Evolutionary conservation across 352 stramenopile species (phyloP), one percentile per base, ranked within the genome.

Genomic region (Phytophthora macrochlamydospora): DNA sequence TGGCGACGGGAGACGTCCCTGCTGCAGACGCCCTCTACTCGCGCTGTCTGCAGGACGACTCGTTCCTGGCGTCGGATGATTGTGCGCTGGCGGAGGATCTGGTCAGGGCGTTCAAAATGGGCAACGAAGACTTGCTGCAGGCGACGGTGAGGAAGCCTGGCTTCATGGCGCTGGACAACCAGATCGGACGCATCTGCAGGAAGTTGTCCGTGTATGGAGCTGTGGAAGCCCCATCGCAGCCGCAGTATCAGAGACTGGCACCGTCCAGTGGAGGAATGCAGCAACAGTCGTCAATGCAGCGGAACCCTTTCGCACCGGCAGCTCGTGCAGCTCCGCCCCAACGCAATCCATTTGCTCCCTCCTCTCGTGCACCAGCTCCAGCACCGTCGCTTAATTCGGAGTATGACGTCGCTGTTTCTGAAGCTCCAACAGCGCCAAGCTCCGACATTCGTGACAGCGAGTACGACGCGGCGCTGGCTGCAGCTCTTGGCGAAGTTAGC

Each of bases 91-190:
- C 76, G 0, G 87, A 94, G 56, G 87, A 94, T 49, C 72, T 94
- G 9, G 85, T 94, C 42, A 80, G 83, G 13, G 81, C 84, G 7
- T 92, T 87, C 63, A 93, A 94, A 71, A 75, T 84, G 51, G 83
- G 85, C 54, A 90, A 92, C 67, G 84, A 92, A 52, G 83, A 90
- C 24, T 56, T 91, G 7, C 57, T 94, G 52, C 83, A 93, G 68
- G 62, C 76, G 28, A 90, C 84, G 13, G 78, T 94, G 44, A 81
- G 83, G 48, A 94, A 93, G 57, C 81, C 87, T 31, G 76, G 78
- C 42, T 91, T 92, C 51, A 79, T 86, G 62, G 89, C 89, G 37
- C 65, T 94, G 33, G 87, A 94, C 67, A 92, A 92, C 67, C 79
- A 90, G 67, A 82, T 93, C 59, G 82, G 82, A 7, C 79, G 82